A percentile compares a stretch with the other conserved stretches of the same genome.
Conservation (phyloP, 139 green algal genomes). For the Cymbomonas tetramitiformis region DNA sequence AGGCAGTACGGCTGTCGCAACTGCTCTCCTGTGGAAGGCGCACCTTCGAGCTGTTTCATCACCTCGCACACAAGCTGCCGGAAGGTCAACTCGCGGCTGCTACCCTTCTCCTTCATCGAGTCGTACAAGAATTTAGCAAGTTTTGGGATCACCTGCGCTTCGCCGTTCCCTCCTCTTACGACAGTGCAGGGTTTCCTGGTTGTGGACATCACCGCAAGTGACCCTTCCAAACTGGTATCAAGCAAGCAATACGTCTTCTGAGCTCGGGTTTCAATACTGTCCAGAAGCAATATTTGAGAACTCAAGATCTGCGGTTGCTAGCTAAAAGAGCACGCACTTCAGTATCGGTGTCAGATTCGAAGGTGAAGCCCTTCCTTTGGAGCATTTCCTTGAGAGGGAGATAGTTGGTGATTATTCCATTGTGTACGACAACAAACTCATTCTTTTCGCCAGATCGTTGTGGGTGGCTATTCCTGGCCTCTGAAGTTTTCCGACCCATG, state of each 20-base stretch:
- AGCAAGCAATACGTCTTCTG: no score
- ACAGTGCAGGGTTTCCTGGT: no score
- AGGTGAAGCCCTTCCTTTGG: slow-evolving; percentile 70
- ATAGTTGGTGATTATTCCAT: slow-evolving; percentile 99
- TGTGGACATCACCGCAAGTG: no score
- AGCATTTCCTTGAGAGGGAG: slow-evolving; percentile 28
- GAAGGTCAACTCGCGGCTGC: slow-evolving; percentile 18
- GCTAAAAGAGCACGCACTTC: no score
- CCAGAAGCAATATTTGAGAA: no score
- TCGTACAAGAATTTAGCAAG: slow-evolving; percentile 84
- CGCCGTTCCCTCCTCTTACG: no score
- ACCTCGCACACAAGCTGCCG: slow-evolving; percentile 86
- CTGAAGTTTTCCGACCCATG: no score
- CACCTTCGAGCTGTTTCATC: slow-evolving; percentile 83
- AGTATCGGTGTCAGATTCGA: slow-evolving; percentile 92
- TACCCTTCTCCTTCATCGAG: slow-evolving; percentile 32
- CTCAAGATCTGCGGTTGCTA: no score
- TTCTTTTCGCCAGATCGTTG: slow-evolving; percentile 54
- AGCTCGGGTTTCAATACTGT: no score
- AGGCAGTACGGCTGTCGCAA: no score
- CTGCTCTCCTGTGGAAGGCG: no score
- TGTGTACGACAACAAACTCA: slow-evolving; percentile 95
- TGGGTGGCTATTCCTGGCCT: slow-evolving; percentile 82
- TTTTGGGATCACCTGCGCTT: slow-evolving; percentile 98
- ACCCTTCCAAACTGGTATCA: no score